Conservation (phyloP, 495 filamentous ascomycete species). For the Penicillium canescens region DNA sequence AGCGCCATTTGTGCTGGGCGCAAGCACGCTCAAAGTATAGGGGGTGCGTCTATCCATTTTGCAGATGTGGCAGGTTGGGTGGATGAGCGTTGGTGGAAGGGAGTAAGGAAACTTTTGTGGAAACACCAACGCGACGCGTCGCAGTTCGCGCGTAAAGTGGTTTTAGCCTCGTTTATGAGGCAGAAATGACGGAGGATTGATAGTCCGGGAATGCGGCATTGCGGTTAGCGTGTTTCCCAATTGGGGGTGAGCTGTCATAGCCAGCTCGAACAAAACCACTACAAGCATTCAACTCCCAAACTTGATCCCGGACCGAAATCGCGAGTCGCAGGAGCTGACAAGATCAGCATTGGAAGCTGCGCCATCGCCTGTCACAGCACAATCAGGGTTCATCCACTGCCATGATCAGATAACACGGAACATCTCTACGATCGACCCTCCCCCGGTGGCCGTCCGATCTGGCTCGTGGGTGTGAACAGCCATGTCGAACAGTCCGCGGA, state of each 20-base stretch:
- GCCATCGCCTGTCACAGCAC: neutral
- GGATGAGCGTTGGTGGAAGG: slow-evolving; percentile 15
- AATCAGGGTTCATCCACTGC: slow-evolving; percentile 28
- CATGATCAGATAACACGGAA: slow-evolving; percentile 44
- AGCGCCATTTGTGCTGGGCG: slow-evolving; percentile 61
- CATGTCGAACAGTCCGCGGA: slow-evolving; percentile 68
- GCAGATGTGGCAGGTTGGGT: slow-evolving; percentile 22
- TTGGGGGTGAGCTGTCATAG: slow-evolving; percentile 34
- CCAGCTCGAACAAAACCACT: slow-evolving; percentile 25
- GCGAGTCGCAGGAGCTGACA: neutral
- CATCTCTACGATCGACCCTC: slow-evolving; percentile 27
- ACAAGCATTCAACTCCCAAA: slow-evolving; percentile 6
- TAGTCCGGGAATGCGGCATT: neutral
- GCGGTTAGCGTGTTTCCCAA: slow-evolving; percentile 32
- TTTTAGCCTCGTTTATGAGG: slow-evolving; percentile 28
- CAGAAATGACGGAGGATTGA: slow-evolving; percentile 10
- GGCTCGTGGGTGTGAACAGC: slow-evolving; percentile 38
- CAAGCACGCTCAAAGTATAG: slow-evolving; percentile 78
- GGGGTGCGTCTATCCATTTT: slow-evolving; percentile 86
- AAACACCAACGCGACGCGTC: slow-evolving; percentile 36
- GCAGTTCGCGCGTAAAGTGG: slow-evolving; percentile 47
- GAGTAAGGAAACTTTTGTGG: slow-evolving; percentile 34
- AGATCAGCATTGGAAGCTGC: neutral
- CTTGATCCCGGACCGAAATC: slow-evolving; percentile 5
- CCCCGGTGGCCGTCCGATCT: slow-evolving; percentile 39